Evolutionary conservation across 345 rosid genomes (phyloP).

Genomic region (Cochlearia excelsa): DNA sequence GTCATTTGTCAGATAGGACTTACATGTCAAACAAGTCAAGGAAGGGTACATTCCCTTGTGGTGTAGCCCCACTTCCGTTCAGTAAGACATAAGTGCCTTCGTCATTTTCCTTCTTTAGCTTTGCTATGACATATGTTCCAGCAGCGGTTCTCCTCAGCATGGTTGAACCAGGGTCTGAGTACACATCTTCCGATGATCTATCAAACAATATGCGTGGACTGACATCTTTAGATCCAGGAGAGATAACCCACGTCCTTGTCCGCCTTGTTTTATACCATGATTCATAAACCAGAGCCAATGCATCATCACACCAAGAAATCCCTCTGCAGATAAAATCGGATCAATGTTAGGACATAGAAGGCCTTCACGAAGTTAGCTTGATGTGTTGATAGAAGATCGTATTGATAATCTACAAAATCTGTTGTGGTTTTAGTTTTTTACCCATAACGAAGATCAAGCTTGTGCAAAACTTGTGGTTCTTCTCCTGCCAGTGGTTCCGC

Average conservation of each 20-base stretch:
- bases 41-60: slow-evolving; percentile 95
- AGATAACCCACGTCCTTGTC: slow-evolving; percentile 85
- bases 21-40: slow-evolving; percentile 96
- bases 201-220: slow-evolving; percentile 81
- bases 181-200: slow-evolving; percentile 95
- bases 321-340: slow-evolving; percentile 50
- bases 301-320: slow-evolving; percentile 93
- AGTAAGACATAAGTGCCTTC: slow-evolving; percentile 65
- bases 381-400: slow-evolving; percentile 12
- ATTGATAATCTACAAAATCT: slow-evolving; percentile 5
- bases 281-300: slow-evolving; percentile 85
- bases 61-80: slow-evolving; percentile 95
- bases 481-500: slow-evolving; percentile 73
- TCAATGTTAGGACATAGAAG: neutral
- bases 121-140: slow-evolving; percentile 87
- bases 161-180: slow-evolving; percentile 99
- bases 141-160: slow-evolving; percentile 78
- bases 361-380: slow-evolving; percentile 10
- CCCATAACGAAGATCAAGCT: slow-evolving; percentile 98
- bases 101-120: slow-evolving; percentile 65
- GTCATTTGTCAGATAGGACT: slow-evolving; percentile 38
- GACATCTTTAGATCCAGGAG: slow-evolving; percentile 66
- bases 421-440: slow-evolving; percentile 34
- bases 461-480: slow-evolving; percentile 74
- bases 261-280: slow-evolving; percentile 96